A percentile compares a stretch with the other conserved stretches of the same genome.
phyloP scores from a whole-genome alignment of 495 filamentous ascomycete species.

The Penicillium herquei region DNA sequence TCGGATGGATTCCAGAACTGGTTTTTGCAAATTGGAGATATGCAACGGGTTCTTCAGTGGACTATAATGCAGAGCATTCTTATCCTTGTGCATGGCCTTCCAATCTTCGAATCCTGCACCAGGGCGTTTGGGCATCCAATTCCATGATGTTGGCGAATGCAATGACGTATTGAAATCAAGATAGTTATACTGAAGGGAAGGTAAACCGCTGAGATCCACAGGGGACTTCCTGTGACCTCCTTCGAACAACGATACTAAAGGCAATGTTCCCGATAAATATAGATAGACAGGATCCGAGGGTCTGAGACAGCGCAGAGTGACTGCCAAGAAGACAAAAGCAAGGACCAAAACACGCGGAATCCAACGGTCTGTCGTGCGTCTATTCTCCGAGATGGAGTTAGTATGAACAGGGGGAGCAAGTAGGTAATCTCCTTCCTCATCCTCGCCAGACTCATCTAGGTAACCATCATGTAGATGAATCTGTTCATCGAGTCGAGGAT shows the following conservation, averaged over 20 bases:
- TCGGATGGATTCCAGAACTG: conserved; percentile 33
- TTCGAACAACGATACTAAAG: conserved; percentile 24
- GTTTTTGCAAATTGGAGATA: conserved; percentile 44
- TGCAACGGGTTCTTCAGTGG: conserved; percentile 41
- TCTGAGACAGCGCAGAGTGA: conserved; percentile 26
- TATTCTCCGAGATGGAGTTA: neutral
- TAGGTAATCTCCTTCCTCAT: conserved; percentile 16
- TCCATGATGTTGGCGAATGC: conserved; percentile 19
- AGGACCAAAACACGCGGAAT: neutral
- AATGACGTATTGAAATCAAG: conserved; percentile 25
- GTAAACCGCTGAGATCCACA: conserved; percentile 21
- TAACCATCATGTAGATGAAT: conserved; percentile 30
- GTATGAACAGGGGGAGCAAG: neutral
- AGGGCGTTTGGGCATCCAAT: conserved; percentile 30
- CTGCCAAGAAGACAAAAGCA: conserved; percentile 18
- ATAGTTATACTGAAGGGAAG: conserved; percentile 22
- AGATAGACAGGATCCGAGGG: conserved; percentile 31
- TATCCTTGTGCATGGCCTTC: neutral
- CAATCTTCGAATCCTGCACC: conserved; percentile 35
- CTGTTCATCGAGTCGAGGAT: conserved; percentile 32
- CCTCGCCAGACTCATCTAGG: conserved; percentile 27
- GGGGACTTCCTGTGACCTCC: conserved; percentile 24
- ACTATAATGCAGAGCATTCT: conserved; percentile 32
- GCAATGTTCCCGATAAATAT: conserved; percentile 32
- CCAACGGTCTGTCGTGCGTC: neutral